phyloP scores from a whole-genome alignment of 2,329 filamentous ascomycete genomes.

The Colletotrichum theobromicola region DNA sequence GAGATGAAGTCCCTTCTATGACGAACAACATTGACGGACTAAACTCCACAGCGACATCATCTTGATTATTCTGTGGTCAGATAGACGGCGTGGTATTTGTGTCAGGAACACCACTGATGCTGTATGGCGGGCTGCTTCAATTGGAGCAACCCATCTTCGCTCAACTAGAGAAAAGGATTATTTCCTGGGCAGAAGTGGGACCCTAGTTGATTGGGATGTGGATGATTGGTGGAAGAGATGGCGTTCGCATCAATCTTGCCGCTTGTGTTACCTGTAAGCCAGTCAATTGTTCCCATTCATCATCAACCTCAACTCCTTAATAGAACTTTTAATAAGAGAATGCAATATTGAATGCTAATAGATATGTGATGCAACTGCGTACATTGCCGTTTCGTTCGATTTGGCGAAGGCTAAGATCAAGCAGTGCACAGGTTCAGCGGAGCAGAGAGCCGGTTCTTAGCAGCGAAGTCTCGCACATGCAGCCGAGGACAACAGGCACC shows the following conservation, averaged over 20 bases:
- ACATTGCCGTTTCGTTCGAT: background rate
- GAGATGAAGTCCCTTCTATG: background rate
- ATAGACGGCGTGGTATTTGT: background rate
- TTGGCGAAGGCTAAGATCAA: background rate
- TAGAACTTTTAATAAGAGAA: background rate
- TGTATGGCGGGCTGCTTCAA: background rate
- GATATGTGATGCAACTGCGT: background rate
- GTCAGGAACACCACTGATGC: background rate
- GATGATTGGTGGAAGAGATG: conserved; percentile 5
- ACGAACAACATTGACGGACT: background rate
- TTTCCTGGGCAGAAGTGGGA: background rate
- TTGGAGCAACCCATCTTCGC: background rate
- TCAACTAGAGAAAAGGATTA: background rate
- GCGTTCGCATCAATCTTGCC: background rate
- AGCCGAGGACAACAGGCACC: background rate
- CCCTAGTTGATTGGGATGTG: background rate
- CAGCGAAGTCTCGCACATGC: background rate
- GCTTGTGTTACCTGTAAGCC: conserved; percentile 1
- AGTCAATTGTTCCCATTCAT: background rate
- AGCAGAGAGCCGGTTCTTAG: background rate
- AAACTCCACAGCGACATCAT: background rate
- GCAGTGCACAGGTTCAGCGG: background rate
- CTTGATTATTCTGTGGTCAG: background rate
- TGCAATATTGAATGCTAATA: background rate
- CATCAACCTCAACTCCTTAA: background rate